Base-by-base conservation (phyloP, 1,284 basidiomycete species). In the Pseudozyma flocculosa region DNA sequence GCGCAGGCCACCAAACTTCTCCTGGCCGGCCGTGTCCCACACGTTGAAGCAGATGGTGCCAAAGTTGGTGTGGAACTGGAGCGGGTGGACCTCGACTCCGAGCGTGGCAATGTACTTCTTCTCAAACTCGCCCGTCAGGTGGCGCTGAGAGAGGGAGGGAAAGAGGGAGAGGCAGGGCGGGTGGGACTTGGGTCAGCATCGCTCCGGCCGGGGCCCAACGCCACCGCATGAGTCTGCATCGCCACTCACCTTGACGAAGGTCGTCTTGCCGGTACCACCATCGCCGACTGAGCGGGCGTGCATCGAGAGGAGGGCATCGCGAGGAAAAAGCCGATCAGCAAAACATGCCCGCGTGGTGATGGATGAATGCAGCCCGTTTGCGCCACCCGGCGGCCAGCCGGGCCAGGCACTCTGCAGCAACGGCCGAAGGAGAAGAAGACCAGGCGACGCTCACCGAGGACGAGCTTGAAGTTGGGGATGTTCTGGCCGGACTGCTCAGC, bases 51-150 rank as follows among this genome's bases (percentile, higher is more conserved):
- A 90, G 83, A 99, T 93, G 54, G 88, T 92, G 75, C 95, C 95
- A 77, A 90, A 94, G 86, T 97, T 97, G 84, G 95, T 99, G 77
- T 90, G 85, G 86, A 99, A 99, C 64, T 74, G 83, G 49, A 98
- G 85, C 61, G 94, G 94, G 83, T 98, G 94, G 43, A 99, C 94
- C 81, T 99, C 94, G 76, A 97, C 94, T 86, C 95, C 94, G 65
- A 99, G 89, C 54, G 95, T 99, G 76, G 94, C 94, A 69, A 98
- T 97, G 84, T 97, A 99, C 83, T 98, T 98, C 86, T 99, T 98
- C 84, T 99, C 95, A 81, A 99, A 98, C 86, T 98, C 95, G 80
- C 82, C 82, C 23, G 94, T 96, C 86, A 96, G 87, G 82, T 98
- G 94, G 81, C 92, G 92, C 92, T 92, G 76, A 39, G 70, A 92